Percentiles rank a stretch among this genome's conserved stretches.
These are phyloP conservation scores for Ophiostoma novo-ulmi DNA, from an alignment of 2,329 filamentous ascomycete genomes.

Conservation along the genomic window DNA sequence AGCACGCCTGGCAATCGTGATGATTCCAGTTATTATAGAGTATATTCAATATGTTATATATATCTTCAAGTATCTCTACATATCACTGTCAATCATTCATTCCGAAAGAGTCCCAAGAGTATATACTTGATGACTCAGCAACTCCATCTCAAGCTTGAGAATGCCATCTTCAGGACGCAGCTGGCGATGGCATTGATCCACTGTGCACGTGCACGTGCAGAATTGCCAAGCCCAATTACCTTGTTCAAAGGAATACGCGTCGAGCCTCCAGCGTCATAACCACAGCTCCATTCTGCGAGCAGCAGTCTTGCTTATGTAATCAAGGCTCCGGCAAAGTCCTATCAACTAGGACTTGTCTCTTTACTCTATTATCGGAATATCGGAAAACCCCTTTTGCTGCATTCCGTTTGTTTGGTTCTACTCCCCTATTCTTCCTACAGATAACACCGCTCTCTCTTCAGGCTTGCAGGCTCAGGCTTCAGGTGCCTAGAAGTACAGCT, in stretches of 20 bases:
- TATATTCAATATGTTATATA: too few species aligned
- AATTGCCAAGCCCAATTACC: neutral
- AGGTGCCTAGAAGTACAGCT: neutral
- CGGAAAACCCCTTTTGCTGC: conserved; percentile 5
- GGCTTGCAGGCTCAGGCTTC: neutral
- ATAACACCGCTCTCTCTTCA: neutral
- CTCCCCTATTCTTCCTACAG: neutral
- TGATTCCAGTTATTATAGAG: too few species aligned
- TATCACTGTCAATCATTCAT: too few species aligned
- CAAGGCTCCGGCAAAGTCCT: neutral
- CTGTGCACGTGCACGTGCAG: conserved; percentile 1
- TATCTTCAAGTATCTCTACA: too few species aligned
- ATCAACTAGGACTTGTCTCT: conserved; percentile 7
- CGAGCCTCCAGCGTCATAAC: neutral
- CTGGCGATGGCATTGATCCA: neutral
- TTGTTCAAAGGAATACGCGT: neutral
- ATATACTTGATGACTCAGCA: neutral
- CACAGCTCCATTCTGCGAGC: neutral
- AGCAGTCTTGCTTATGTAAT: neutral
- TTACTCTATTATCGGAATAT: too few species aligned
- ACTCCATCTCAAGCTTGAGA: neutral
- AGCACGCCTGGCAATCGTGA: too few species aligned
- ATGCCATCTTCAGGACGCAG: neutral
- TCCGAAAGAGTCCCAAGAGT: neutral
- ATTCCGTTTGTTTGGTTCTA: neutral